A percentile compares a stretch with the other conserved stretches of the same genome.
These are phyloP conservation scores for Erythrobasidium hasegawianum DNA, from an alignment of 1,284 basidiomycete species.

Conservation along the genomic window DNA sequence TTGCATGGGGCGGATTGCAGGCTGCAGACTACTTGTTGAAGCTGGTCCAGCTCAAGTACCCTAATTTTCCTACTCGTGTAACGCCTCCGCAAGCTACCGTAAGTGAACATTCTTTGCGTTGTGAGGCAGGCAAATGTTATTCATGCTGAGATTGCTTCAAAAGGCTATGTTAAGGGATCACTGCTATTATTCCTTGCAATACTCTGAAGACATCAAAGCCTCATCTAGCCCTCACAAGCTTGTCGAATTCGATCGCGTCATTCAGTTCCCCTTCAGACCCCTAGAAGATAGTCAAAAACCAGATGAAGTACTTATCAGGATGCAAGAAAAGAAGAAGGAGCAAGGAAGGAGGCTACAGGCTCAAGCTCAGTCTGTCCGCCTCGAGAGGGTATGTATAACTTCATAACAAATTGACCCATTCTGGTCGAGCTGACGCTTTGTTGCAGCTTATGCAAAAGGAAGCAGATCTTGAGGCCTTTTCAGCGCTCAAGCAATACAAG, in stretches of 20 bases:
- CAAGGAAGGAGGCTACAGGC: constrained; percentile 85
- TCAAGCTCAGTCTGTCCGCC: constrained; percentile 77
- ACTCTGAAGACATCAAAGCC: constrained; percentile 62
- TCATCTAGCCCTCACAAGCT: constrained; percentile 64
- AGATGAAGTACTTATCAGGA: constrained; percentile 77
- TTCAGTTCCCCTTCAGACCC: constrained; percentile 77
- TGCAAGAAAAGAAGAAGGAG: constrained; percentile 74
- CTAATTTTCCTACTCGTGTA: constrained; percentile 67
- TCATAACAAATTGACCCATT: no score
- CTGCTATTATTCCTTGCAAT: constrained; percentile 80
- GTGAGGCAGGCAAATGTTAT: no score
- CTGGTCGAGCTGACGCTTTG: no score
- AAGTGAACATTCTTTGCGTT: constrained; percentile 37
- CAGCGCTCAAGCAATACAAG: constrained; percentile 63
- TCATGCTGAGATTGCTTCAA: neutral
- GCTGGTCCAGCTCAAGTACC: constrained; percentile 91
- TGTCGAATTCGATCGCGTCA: constrained; percentile 64
- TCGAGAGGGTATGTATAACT: constrained; percentile 79
- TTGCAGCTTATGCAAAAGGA: constrained; percentile 72
- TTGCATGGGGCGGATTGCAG: constrained; percentile 89
- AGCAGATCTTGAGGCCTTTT: constrained; percentile 69
- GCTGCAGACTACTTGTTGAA: constrained; percentile 87
- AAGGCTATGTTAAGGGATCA: constrained; percentile 87
- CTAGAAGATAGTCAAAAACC: constrained; percentile 75
- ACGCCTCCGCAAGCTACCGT: constrained; percentile 56